Evolutionary conservation across 139 green algal species (phyloP).

Genomic region (Picochlorum sp.): DNA sequence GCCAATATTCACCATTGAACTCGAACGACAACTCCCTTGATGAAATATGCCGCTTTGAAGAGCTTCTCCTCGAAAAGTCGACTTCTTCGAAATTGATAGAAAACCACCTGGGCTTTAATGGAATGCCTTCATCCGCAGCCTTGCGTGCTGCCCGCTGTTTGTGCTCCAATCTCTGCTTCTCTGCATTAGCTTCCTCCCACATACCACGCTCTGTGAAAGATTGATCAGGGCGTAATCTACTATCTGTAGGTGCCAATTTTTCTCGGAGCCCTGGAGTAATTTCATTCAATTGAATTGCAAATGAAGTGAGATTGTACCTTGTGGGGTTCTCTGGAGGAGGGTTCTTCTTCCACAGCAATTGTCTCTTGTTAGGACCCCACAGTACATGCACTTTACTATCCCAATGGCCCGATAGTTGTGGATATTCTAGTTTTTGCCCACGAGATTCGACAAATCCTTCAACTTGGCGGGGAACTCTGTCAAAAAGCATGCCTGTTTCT

Average conservation of each 20-base stretch:
- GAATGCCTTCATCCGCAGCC: constrained; percentile 52
- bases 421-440: constrained; percentile 23
- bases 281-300: constrained; percentile 81
- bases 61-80: neutral
- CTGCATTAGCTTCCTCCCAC: constrained; percentile 58
- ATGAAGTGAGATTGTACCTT: constrained; percentile 61
- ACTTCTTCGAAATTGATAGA: neutral
- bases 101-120: constrained; percentile 59
- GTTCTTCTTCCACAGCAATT: constrained; percentile 48
- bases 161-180: constrained; percentile 81
- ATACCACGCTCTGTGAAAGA: constrained; percentile 44
- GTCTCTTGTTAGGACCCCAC: constrained; percentile 17
- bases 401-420: constrained; percentile 48
- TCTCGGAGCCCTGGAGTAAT: constrained; percentile 45
- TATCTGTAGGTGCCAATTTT: constrained; percentile 62
- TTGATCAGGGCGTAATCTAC: constrained; percentile 71
- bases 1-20: constrained; percentile 65
- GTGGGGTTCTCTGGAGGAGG: constrained; percentile 41
- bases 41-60: neutral
- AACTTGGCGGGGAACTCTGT: constrained; percentile 51
- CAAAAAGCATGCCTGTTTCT: constrained; percentile 46
- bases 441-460: constrained; percentile 26
- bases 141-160: constrained; percentile 70
- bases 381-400: constrained; percentile 40
- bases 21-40: neutral